Base-by-base conservation (phyloP, 2,329 filamentous ascomycete species). In the Xylaria sp. region DNA sequence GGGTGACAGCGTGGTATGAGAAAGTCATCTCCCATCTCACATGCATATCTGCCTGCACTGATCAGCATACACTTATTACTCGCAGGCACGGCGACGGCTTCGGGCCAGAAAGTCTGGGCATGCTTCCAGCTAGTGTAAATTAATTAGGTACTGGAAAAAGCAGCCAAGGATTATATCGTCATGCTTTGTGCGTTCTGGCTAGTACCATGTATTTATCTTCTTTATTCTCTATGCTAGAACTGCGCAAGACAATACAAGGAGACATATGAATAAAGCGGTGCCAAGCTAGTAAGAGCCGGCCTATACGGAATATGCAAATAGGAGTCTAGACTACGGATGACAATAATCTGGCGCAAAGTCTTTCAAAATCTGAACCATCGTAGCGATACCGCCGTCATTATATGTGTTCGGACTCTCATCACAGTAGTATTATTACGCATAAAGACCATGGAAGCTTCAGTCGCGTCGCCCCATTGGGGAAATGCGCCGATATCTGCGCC, bases 41-140 rank as follows among this genome's bases (percentile, higher is more conserved):
- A 60, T 65, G 63, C 63, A 63, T 65, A 60, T 54, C 60, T 65
- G 60, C 60, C 60, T 65, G 60, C 60, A 60, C 56, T 58, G 62
- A 64, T 64, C 62, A 64, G 47, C 62, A 54, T 62, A 58, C 37
- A 55, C 49, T 52, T 60, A 57, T 65, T 60, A 57, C 60, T 55
- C 60, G 60, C 63, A 63, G 63, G 21, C 29, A 54, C 35, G 51
- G 47, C 38, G 23, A 54, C 35, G 51, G 47, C 38, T 48, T 59
- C 27, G 54, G 51, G 9, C 43, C 48, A 54, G 38, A 51, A 38
- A 54, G 40, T 46, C 56, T 57, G 48, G 52, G 58, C 48, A n/a
- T 46, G 15, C 38, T 23, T 51, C 38, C 8, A 60, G 47, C 47
- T 54, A 51, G n/a, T n/a, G n/a, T n/a, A n/a, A n/a, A n/a, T n/a